Evolutionary conservation across 495 filamentous ascomycete species (phyloP), one percentile per base, ranked within the genome.

Genomic region (Aspergillus avenaceus): DNA sequence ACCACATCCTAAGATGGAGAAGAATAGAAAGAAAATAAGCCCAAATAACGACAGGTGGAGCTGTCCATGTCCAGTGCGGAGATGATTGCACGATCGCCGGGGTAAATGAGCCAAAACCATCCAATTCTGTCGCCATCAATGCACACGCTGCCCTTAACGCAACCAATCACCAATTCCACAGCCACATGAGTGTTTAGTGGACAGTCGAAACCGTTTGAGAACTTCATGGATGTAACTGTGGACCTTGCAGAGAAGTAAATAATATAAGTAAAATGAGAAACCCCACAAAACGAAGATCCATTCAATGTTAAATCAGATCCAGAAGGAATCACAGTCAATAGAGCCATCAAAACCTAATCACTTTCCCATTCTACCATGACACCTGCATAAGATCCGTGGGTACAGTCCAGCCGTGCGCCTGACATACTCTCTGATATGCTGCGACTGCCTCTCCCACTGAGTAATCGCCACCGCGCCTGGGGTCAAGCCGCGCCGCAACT

Each of bases 381-480:
- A 72, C 44, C 5, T 47, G 14, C 14, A 58, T 5, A 12, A 72
- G 44, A 42, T 66, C 59, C 8, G 61, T 55, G 0, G 70, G 66
- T 9, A 75, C 43, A 26, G 50, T 34, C 72, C 72, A 75, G 16
- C 88, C 87, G 71, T 96, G 91, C 14, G 60, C 34, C 0, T 46
- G 45, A 42, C 85, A 88, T 29, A 87, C 86, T 26, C 91, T 73
- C 9, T 70, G 67, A 55, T 83, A 96, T 11, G 88, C 90, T 0
- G 83, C 76, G 2, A 90, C 68, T 2, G 91, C 91, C 61, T 95
- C 90, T 0, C 56, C 62, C 3, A 88, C 73, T 0, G 70, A 61
- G 64, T 97, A 97, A 42, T 88, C 80, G n/a, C n/a, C n/a, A n/a
- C 24, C 12, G 37, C 21, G 13, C 11, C 12, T n/a, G 21, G 6